Percentiles rank a stretch among this genome's conserved stretches.
These are phyloP conservation scores for Talaromyces sp. DNA, from an alignment of 2,329 filamentous ascomycete genomes.

Conservation along the genomic window DNA sequence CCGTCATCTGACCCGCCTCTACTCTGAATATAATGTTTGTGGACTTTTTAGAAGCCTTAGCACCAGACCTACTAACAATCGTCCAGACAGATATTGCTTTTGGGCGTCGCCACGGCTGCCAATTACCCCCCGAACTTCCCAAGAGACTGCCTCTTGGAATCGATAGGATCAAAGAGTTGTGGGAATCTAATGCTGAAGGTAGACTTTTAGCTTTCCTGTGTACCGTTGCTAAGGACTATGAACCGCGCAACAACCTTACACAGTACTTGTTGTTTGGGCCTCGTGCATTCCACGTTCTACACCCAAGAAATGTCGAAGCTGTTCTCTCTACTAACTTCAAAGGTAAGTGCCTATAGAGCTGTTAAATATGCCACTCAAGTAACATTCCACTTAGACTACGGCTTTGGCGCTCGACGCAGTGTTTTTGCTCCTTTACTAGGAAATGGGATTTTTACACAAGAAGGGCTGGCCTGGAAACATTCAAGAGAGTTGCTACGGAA, in stretches of 20 bases:
- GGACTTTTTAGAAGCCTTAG: background rate
- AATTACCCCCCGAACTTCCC: background rate
- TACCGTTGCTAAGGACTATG: too few relatives aligned
- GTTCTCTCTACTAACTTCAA: too few relatives aligned
- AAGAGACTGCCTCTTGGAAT: background rate
- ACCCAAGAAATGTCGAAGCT: too few relatives aligned
- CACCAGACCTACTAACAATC: background rate
- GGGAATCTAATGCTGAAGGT: background rate
- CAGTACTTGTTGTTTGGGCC: too few relatives aligned
- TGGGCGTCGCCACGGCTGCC: background rate
- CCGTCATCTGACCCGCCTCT: background rate
- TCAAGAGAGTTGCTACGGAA: slow-evolving; percentile 33
- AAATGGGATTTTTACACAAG: slow-evolving; percentile 16
- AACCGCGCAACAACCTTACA: too few relatives aligned
- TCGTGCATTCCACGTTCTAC: too few relatives aligned
- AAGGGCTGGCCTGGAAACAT: slow-evolving; percentile 24
- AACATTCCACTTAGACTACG: too few relatives aligned
- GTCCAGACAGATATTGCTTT: background rate
- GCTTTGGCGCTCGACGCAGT: too few relatives aligned
- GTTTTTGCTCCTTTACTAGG: background rate
- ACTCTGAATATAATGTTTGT: background rate
- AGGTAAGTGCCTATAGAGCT: too few relatives aligned
- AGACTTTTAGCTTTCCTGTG: too few relatives aligned
- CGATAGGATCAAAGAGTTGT: background rate
- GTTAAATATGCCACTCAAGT: too few relatives aligned